Percentiles rank a stretch among this genome's conserved stretches.
Conservation (phyloP, 202 grass and related monocot species). For the Miscanthus sacchariflorus region DNA sequence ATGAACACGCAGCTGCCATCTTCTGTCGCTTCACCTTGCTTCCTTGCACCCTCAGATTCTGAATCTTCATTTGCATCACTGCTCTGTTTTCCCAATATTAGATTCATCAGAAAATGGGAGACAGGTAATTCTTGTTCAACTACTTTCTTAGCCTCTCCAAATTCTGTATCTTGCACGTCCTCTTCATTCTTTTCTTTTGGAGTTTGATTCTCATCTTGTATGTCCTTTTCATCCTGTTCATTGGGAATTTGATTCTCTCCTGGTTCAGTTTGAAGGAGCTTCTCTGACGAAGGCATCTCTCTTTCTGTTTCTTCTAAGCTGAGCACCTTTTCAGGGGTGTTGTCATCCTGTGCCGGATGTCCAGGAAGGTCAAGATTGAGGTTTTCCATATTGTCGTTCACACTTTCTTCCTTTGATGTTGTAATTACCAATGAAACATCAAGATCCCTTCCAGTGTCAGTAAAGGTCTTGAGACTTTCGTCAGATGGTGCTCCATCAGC, state of each 20-base stretch:
- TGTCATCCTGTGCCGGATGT: constrained; percentile 41
- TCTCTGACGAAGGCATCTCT: constrained; percentile 40
- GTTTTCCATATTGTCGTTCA: constrained; percentile 42
- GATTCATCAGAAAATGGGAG: constrained; percentile 80
- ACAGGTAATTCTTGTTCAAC: constrained; percentile 74
- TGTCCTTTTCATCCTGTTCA: constrained; percentile 45
- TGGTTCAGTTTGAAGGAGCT: constrained; percentile 46
- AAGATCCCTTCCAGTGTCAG: constrained; percentile 49
- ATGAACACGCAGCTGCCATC: constrained; percentile 29
- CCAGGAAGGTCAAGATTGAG: constrained; percentile 44
- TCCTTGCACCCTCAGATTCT: constrained; percentile 45
- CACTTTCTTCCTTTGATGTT: constrained; percentile 52
- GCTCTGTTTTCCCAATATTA: constrained; percentile 72
- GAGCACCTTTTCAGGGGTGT: constrained; percentile 42
- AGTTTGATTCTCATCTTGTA: constrained; percentile 41
- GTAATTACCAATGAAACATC: constrained; percentile 57
- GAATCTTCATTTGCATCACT: constrained; percentile 34
- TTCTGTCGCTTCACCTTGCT: constrained; percentile 60
- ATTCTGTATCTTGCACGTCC: constrained; percentile 28
- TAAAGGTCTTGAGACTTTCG: constrained; percentile 46
- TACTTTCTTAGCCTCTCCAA: constrained; percentile 51
- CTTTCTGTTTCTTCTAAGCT: constrained; percentile 41
- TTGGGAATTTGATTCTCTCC: constrained; percentile 43
- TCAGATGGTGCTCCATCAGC: constrained; percentile 47
- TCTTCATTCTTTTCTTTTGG: constrained; percentile 49